A percentile compares a stretch with the other conserved stretches of the same genome.
Conservation (phyloP, 495 filamentous ascomycete species). For the Glonium stellatum region DNA sequence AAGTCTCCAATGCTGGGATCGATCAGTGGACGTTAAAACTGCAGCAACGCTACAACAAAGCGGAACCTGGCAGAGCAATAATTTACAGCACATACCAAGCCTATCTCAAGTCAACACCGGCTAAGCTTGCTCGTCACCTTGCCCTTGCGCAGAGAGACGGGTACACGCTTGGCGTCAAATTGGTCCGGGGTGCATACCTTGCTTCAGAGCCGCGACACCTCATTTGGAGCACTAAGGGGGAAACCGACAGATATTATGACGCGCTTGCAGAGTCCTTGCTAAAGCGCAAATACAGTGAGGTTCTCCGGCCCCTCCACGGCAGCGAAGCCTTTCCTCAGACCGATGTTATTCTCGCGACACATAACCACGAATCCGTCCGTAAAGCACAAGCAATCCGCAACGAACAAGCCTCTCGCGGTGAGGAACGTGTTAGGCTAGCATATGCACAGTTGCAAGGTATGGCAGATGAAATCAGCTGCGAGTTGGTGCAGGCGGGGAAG, state of each 20-base stretch:
- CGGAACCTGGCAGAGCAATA: slow-evolving; percentile 44
- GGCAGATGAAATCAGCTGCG: slow-evolving; percentile 90
- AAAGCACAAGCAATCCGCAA: slow-evolving; percentile 58
- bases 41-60: slow-evolving; percentile 71
- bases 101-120: slow-evolving; percentile 68
- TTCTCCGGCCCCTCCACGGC: slow-evolving; percentile 40
- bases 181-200: slow-evolving; percentile 89
- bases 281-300: slow-evolving; percentile 41
- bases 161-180: slow-evolving; percentile 80
- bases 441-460: slow-evolving; percentile 94
- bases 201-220: slow-evolving; percentile 68
- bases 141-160: slow-evolving; percentile 56
- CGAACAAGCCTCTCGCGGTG: slow-evolving; percentile 41
- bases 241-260: slow-evolving; percentile 68
- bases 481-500: slow-evolving; percentile 55
- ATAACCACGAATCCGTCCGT: slow-evolving; percentile 76
- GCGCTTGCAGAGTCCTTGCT: slow-evolving; percentile 52
- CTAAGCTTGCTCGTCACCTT: slow-evolving; percentile 60
- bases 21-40: slow-evolving; percentile 76
- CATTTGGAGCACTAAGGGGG: slow-evolving; percentile 72
- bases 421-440: slow-evolving; percentile 47
- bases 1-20: slow-evolving; percentile 71
- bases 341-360: slow-evolving; percentile 76
- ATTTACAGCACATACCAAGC: slow-evolving; percentile 77
- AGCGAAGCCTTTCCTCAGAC: slow-evolving; percentile 51